phyloP scores from a whole-genome alignment of 257 asterid species.

The Plectranthus barbatus region DNA sequence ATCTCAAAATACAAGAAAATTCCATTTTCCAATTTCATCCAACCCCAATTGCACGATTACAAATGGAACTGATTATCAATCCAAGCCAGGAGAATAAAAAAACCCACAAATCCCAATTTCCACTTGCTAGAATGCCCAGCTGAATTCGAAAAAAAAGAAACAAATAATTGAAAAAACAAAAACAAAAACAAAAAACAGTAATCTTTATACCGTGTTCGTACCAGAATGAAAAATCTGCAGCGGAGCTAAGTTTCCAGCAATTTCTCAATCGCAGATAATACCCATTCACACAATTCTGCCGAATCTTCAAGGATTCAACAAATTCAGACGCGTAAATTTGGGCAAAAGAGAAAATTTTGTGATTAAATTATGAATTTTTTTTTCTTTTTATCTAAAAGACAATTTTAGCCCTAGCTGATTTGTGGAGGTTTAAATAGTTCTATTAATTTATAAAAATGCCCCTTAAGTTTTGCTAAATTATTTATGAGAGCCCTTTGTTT shows the following conservation, averaged over 20 bases:
- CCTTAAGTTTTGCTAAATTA: neutral
- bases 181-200: neutral
- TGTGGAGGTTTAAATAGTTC: neutral
- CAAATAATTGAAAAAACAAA: neutral
- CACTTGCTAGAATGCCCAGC: conserved; percentile 1
- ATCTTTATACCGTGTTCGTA: conserved; percentile 1
- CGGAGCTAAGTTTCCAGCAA: neutral
- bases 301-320: conserved; percentile 10
- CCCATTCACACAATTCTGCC: neutral
- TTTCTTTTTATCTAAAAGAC: conserved; percentile 5
- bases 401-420: conserved; percentile 3
- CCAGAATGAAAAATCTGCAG: conserved; percentile 7
- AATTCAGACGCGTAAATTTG: conserved; percentile 23
- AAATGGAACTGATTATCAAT: conserved; percentile 2
- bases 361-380: conserved; percentile 1
- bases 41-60: conserved; percentile 1
- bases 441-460: neutral
- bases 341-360: conserved; percentile 3
- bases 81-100: neutral
- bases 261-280: neutral
- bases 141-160: neutral
- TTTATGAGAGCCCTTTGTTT: neutral
- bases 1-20: neutral
- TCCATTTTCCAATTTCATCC: neutral
- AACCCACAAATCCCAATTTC: neutral